A percentile compares a stretch with the other conserved stretches of the same genome.
phyloP scores from a whole-genome alignment of 176 grass and related monocot genomes.

The Carex kokanica region DNA sequence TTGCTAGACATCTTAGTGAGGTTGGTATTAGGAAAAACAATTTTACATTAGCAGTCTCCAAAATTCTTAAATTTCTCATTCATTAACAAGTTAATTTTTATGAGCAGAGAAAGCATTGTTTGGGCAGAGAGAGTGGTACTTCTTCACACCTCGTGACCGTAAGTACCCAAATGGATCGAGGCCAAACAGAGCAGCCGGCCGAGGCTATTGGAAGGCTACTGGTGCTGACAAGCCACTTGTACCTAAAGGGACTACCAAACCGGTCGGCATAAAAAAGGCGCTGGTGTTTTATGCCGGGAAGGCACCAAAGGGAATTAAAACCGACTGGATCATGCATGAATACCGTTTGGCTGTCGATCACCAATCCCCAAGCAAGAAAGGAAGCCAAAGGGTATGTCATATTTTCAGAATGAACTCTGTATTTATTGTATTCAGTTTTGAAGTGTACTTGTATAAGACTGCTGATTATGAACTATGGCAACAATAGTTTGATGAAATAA shows the following conservation, averaged over 20 bases:
- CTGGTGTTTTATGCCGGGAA: conserved; percentile 47
- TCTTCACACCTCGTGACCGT: conserved; percentile 43
- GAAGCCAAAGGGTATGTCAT: conserved; percentile 16
- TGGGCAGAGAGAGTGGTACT: conserved; percentile 51
- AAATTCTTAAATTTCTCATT: not conserved
- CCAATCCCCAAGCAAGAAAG: conserved; percentile 31
- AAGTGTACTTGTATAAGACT: not conserved
- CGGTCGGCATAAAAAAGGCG: conserved; percentile 43
- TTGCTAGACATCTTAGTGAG: not conserved
- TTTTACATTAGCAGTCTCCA: not conserved
- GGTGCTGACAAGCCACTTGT: conserved; percentile 39
- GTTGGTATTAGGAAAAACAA: not conserved
- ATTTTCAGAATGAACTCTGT: conserved; percentile 3
- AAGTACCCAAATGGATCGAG: conserved; percentile 52
- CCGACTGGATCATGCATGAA: conserved; percentile 60
- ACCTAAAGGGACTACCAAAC: conserved; percentile 16
- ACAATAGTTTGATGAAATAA: not conserved
- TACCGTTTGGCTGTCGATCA: conserved; percentile 35
- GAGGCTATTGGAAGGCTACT: conserved; percentile 51
- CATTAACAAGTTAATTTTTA: not conserved
- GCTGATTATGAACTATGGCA: not conserved
- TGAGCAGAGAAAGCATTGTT: conserved; percentile 33
- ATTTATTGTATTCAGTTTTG: not conserved
- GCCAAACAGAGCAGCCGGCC: conserved; percentile 36
- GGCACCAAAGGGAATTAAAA: conserved; percentile 43